Conservation (phyloP, 495 filamentous ascomycete species). For the Amphirosellinia nigrospora region DNA sequence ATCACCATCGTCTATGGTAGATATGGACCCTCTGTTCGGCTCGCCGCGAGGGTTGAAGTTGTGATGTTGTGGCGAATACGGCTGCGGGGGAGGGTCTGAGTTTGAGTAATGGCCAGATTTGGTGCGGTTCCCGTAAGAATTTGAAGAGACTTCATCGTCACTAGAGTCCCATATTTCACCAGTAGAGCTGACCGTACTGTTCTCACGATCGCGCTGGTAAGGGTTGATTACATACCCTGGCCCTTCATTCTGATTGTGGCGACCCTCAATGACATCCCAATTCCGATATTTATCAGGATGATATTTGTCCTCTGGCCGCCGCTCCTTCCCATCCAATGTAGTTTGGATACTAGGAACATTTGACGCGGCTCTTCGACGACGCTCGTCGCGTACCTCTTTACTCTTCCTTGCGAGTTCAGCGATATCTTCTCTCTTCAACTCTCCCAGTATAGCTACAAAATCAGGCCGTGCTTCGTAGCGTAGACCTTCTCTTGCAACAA, state of each 20-base stretch:
- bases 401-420: constrained; percentile 63
- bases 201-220: constrained; percentile 25
- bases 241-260: constrained; percentile 29
- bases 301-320: constrained; percentile 29
- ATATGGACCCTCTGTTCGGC: constrained; percentile 5
- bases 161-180: constrained; percentile 40
- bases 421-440: constrained; percentile 65
- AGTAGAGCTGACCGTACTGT: constrained; percentile 31
- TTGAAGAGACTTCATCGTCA: constrained; percentile 24
- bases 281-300: constrained; percentile 39
- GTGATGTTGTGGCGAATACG: not conserved
- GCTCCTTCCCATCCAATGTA: constrained; percentile 24
- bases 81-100: constrained; percentile 21
- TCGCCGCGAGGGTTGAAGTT: not conserved
- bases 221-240: constrained; percentile 32
- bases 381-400: constrained; percentile 57
- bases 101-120: constrained; percentile 3
- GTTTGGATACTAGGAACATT: constrained; percentile 6
- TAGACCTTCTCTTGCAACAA: constrained; percentile 66
- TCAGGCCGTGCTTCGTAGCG: constrained; percentile 72
- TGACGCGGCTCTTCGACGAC: constrained; percentile 27
- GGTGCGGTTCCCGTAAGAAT: not conserved
- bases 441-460: constrained; percentile 71
- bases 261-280: constrained; percentile 34
- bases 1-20: constrained; percentile 15